Conservation (phyloP, 2,329 filamentous ascomycete genomes). For the Fusarium tupiense region DNA sequence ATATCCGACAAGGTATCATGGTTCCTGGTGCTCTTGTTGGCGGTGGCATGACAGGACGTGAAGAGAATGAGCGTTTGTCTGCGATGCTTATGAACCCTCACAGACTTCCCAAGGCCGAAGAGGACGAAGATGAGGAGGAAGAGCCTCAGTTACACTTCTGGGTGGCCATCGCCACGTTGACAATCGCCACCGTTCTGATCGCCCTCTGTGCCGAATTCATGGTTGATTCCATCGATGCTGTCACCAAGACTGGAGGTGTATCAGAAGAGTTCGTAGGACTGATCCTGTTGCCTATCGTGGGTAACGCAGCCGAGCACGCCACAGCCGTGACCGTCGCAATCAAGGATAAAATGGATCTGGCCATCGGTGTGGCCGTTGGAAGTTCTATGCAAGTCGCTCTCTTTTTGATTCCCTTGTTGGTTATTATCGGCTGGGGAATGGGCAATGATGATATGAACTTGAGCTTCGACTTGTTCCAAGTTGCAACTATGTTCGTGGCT, state of each 20-base stretch:
- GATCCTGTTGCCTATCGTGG: constrained; percentile 84
- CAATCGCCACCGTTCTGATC: constrained; percentile 79
- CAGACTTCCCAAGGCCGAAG: constrained; percentile 48
- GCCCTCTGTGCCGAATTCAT: constrained; percentile 85
- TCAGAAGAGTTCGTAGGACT: constrained; percentile 81
- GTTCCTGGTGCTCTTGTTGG: constrained; percentile 53
- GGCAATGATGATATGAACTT: constrained; percentile 78
- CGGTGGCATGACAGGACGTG: constrained; percentile 45
- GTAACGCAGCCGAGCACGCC: constrained; percentile 84
- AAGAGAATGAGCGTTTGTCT: constrained; percentile 58
- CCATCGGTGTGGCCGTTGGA: constrained; percentile 82
- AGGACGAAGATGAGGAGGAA: constrained; percentile 73
- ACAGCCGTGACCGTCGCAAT: constrained; percentile 82
- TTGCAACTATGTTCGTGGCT: constrained; percentile 84
- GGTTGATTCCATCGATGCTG: constrained; percentile 75
- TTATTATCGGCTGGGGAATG: constrained; percentile 83
- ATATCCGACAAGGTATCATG: constrained; percentile 53
- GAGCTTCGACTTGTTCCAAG: constrained; percentile 89
- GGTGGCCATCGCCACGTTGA: constrained; percentile 78
- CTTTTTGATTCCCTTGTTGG: constrained; percentile 80
- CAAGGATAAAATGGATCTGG: constrained; percentile 87
- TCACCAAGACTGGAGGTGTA: constrained; percentile 68
- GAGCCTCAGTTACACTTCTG: constrained; percentile 77
- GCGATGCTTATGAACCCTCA: constrained; percentile 55
- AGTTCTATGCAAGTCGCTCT: constrained; percentile 84